Evolutionary conservation across 2,329 filamentous ascomycete species (phyloP).

Genomic region (Aureobasidium sp.): DNA sequence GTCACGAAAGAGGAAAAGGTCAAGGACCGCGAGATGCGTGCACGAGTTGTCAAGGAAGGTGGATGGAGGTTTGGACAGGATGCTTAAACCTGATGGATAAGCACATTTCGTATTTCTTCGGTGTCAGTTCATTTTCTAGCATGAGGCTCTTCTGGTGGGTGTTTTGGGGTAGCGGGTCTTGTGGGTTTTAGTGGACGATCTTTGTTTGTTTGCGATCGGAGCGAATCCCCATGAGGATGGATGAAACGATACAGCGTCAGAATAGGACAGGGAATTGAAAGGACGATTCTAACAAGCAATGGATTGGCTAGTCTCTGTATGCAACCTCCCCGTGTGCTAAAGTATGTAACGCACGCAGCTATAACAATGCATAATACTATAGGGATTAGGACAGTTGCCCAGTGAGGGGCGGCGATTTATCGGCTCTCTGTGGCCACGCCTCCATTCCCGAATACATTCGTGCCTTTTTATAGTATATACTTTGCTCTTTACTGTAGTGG

Average conservation of each 20-base stretch:
- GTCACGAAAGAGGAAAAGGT: slow-evolving; percentile 83
- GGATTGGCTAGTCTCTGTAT: neutral
- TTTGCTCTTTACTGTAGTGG: too few relatives aligned
- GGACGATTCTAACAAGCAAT: neutral
- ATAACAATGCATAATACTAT: too few relatives aligned
- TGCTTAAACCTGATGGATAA: neutral
- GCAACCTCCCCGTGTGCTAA: neutral
- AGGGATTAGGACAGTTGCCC: too few relatives aligned
- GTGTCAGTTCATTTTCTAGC: neutral
- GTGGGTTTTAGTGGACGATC: slow-evolving; percentile 5
- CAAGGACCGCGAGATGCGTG: slow-evolving; percentile 69
- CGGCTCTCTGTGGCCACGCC: too few relatives aligned
- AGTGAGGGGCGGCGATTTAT: too few relatives aligned
- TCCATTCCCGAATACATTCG: too few relatives aligned
- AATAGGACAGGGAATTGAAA: neutral
- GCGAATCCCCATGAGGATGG: neutral
- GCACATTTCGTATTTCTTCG: slow-evolving; percentile 6
- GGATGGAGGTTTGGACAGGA: slow-evolving; percentile 61
- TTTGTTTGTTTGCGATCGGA: slow-evolving; percentile 6
- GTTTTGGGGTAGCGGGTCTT: slow-evolving; percentile 2
- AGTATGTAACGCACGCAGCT: too few relatives aligned
- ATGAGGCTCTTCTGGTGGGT: neutral
- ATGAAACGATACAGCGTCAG: neutral
- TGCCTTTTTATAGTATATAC: too few relatives aligned
- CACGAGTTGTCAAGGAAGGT: slow-evolving; percentile 71